These are phyloP conservation scores for Moricandia arvensis DNA, from an alignment of 345 rosid species.

Conservation along the genomic window DNA sequence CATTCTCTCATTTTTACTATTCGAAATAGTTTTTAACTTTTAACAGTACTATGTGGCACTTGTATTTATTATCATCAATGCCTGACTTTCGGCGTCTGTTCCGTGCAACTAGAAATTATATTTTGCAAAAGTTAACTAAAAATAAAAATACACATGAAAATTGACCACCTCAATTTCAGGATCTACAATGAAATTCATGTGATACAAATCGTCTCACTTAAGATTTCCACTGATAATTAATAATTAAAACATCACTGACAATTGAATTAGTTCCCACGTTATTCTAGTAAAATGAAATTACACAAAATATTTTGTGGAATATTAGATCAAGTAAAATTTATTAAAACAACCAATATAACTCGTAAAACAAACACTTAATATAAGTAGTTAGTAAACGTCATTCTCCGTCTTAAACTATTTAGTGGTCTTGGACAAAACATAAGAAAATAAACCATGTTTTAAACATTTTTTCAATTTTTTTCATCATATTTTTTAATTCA, in stretches of 20 bases:
- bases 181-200: constrained; percentile 33
- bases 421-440: no score
- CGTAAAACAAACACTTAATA: background rate
- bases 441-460: no score
- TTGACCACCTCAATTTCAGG: constrained; percentile 40
- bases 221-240: constrained; percentile 24
- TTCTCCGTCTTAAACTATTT: no score
- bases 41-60: background rate
- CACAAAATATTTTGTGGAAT: background rate
- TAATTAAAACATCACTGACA: constrained; percentile 15
- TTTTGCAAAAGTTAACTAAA: background rate
- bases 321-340: background rate
- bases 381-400: background rate
- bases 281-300: background rate
- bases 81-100: constrained; percentile 35
- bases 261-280: constrained; percentile 6
- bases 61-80: constrained; percentile 13
- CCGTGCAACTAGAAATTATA: constrained; percentile 21
- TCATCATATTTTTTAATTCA: no score
- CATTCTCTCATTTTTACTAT: background rate
- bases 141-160: constrained; percentile 6
- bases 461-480: no score
- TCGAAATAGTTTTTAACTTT: background rate
- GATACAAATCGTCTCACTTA: constrained; percentile 36
- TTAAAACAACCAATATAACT: background rate